A percentile compares a stretch with the other conserved stretches of the same genome.
Evolutionary conservation across 2,329 filamentous ascomycete genomes (phyloP).

Genomic region (Periconia digitata): DNA sequence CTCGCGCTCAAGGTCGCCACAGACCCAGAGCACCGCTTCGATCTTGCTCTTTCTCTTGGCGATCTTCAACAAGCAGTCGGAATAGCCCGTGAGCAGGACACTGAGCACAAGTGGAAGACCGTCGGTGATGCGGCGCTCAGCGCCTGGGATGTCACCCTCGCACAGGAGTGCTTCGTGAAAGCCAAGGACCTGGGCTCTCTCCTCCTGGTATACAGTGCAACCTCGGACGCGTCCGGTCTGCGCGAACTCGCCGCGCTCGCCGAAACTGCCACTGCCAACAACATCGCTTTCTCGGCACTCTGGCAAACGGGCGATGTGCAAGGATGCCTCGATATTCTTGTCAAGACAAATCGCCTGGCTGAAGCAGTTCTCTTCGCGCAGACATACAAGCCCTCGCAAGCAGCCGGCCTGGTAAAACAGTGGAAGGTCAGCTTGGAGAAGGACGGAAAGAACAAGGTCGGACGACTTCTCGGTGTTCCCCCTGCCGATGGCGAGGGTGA

Average conservation of each 20-base stretch:
- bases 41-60: slow-evolving; percentile 80
- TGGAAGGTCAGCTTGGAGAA: slow-evolving; percentile 89
- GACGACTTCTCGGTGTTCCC: slow-evolving; percentile 79
- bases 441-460: slow-evolving; percentile 80
- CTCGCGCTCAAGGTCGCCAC: slow-evolving; percentile 92
- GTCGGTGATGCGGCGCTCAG: slow-evolving; percentile 88
- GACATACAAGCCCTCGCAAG: slow-evolving; percentile 86
- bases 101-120: slow-evolving; percentile 97
- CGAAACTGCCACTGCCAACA: slow-evolving; percentile 76
- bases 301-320: slow-evolving; percentile 86
- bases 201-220: slow-evolving; percentile 84
- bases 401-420: slow-evolving; percentile 65
- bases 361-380: slow-evolving; percentile 92
- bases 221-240: slow-evolving; percentile 75
- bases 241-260: slow-evolving; percentile 73
- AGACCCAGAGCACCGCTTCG: slow-evolving; percentile 94
- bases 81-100: slow-evolving; percentile 79
- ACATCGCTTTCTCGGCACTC: slow-evolving; percentile 86
- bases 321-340: slow-evolving; percentile 76
- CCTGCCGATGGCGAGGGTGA: slow-evolving; percentile 62
- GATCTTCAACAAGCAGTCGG: slow-evolving; percentile 84
- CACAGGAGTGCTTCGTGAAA: slow-evolving; percentile 88
- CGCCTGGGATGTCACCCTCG: slow-evolving; percentile 83
- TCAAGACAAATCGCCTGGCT: slow-evolving; percentile 74
- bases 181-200: slow-evolving; percentile 89